Evolutionary conservation across 2,329 filamentous ascomycete genomes (phyloP), one percentile per base, ranked within the genome.

Genomic region (Thelonectria discophora): DNA sequence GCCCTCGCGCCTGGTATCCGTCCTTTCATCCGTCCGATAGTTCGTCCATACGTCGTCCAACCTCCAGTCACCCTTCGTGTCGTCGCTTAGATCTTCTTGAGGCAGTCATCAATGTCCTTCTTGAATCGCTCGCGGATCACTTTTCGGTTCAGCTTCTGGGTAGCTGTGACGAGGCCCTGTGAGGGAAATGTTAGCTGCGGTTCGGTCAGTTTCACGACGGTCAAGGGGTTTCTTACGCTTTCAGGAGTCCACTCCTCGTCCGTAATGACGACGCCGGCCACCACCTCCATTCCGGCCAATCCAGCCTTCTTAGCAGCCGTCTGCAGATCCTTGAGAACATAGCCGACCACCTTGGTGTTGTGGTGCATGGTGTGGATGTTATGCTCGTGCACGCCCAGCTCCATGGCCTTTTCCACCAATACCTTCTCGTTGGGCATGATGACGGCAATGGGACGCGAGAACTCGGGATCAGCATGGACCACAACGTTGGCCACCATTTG

Each of bases 191-290:
- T 78, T 69, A 74, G 65, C 54, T 60, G 55, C 12, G 12, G 17
- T 43, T 55, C 37, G 34, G 49, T 8, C 17, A 10, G 34, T 30
- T 30, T n/a, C n/a, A 27, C 20, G 11, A 45, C 32, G 27, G 13
- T 13, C 5, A 34, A 15, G n/a, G 18, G 37, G 48, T 45, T 60
- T 85, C 91, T 88, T 81, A 94, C 92, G 74, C 89, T 95, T 61
- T 88, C 85, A 55, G 93, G 91, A 57, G 90, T 94, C 93, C 93
- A 97, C 77, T 96, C 93, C 74, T 94, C 92, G 66, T 94, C 91
- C 0, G 89, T 88, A 58, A 97, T 76, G 24, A 94, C 90, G 18
- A 94, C 88, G 52, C 89, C 91, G 30, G 88, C 84, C 42, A 97
- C 83, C 65, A 90, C 88, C 81, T 96, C 92, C 62, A 95, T 88